Evolutionary conservation across 257 asterid species (phyloP).

Genomic region (Anisodus tanguticus): DNA sequence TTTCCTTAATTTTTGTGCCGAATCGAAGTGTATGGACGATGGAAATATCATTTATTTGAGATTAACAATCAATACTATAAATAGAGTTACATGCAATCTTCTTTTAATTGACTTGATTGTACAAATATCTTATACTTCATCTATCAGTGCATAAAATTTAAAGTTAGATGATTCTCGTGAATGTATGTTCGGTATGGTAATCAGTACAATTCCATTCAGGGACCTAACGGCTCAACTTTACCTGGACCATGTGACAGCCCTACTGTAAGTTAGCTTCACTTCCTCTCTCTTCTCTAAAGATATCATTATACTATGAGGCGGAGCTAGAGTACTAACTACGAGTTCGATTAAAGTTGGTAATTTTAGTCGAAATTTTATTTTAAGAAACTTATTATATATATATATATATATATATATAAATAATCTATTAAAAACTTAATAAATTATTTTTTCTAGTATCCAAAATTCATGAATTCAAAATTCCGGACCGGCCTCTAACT

Average conservation of each 20-base stretch:
- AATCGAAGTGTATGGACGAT: no score
- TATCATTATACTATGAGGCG: no score
- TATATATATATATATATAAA: no score
- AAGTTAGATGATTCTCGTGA: neutral
- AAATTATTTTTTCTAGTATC: no score
- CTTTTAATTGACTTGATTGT: neutral
- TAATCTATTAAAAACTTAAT: no score
- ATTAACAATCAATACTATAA: neutral
- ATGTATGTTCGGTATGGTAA: neutral
- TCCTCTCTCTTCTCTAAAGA: neutral
- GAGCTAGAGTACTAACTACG: no score
- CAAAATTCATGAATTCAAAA: no score
- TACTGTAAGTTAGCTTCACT: constrained; percentile 57
- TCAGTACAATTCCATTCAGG: constrained; percentile 48
- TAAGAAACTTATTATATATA: no score
- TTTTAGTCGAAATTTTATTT: no score
- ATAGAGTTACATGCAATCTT: neutral
- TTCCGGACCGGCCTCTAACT: no score
- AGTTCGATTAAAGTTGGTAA: no score
- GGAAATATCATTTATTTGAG: neutral
- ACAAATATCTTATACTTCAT: neutral
- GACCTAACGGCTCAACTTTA: constrained; percentile 89
- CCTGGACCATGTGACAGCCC: constrained; percentile 98
- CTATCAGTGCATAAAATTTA: neutral
- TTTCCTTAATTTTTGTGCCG: no score